Conservation (phyloP, 2,329 filamentous ascomycete genomes). For the Fusarium albidum region DNA sequence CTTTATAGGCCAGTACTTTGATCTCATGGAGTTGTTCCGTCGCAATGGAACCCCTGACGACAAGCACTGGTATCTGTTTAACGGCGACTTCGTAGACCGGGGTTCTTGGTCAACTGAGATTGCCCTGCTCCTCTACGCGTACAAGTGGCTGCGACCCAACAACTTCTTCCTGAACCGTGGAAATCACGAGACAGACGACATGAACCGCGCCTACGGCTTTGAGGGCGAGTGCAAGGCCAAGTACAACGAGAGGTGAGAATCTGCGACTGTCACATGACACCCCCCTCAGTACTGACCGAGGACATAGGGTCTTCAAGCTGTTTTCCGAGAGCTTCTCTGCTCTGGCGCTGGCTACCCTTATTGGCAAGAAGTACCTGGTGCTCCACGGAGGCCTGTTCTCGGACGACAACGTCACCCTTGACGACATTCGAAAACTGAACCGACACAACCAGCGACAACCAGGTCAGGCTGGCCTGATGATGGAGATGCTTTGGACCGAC, state of each 20-base stretch:
- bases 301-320: conserved; percentile 82
- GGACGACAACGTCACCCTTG: conserved; percentile 88
- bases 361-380: conserved; percentile 89
- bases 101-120: conserved; percentile 99
- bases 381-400: conserved; percentile 97
- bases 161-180: conserved; percentile 96
- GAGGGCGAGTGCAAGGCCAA: conserved; percentile 98
- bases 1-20: conserved; percentile 86
- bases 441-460: conserved; percentile 91
- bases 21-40: conserved; percentile 94
- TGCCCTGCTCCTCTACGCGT: conserved; percentile 89
- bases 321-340: conserved; percentile 99
- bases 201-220: conserved; percentile 98
- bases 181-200: conserved; percentile 99
- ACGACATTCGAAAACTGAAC: conserved; percentile 93
- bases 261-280: background rate
- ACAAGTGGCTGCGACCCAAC: conserved; percentile 92
- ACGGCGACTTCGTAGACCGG: conserved; percentile 97
- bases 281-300: conserved; percentile 6
- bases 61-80: conserved; percentile 95
- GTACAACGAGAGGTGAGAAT: conserved; percentile 79
- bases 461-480: conserved; percentile 95
- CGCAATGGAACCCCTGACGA: conserved; percentile 86
- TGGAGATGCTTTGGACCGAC: conserved; percentile 99
- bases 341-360: conserved; percentile 87